Evolutionary conservation across 2,329 filamentous ascomycete species (phyloP), one percentile per base, ranked within the genome.

Genomic region (Pseudogymnoascus sp.): DNA sequence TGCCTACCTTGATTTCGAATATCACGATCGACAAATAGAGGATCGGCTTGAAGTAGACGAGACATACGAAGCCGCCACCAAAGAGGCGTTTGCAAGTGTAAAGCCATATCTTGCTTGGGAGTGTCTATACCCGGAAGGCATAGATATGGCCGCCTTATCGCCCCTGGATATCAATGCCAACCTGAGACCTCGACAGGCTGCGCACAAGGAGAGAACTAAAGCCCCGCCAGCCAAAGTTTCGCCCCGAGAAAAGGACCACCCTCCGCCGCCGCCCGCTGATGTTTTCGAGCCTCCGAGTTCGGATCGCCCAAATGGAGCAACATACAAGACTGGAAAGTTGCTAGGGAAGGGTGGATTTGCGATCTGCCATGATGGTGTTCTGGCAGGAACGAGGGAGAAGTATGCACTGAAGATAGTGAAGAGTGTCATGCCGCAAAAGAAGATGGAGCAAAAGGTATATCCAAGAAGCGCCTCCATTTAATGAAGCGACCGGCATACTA

Each of bases 381-480:
- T 88, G 60, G 78, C 84, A 59, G 83, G 86, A 9, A 84, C 83
- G 5, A 87, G 82, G 69, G 85, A 87, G 70, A 81, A 82, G 66
- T 88, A 86, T 71, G 89, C 89, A 47, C 78, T 93, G 68, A 93
- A 93, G 78, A 90, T 93, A 70, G 89, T 93, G 70, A 89, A 87
- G 76, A 89, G 87, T 69, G 84, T 87, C 71, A 92, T 92, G 89
- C 87, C 88, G 6, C 77, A 84, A 63, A 92, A 72, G 65, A 73
- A 92, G 74, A 88, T 92, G 81, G 88, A 90, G 71, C 89, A 92
- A 74, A 92, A 92, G 85, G 89, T 90, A 64, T 59, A 74, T 12
- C 20, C 3, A 57, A 16, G 14, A 14, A 12, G 16, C 14, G 18
- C 25, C 16, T 16, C 18, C 18, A 7, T 30, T 18, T 5, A 33